phyloP scores from a whole-genome alignment of 148 eudicot genomes.

The Cornus kousa region DNA sequence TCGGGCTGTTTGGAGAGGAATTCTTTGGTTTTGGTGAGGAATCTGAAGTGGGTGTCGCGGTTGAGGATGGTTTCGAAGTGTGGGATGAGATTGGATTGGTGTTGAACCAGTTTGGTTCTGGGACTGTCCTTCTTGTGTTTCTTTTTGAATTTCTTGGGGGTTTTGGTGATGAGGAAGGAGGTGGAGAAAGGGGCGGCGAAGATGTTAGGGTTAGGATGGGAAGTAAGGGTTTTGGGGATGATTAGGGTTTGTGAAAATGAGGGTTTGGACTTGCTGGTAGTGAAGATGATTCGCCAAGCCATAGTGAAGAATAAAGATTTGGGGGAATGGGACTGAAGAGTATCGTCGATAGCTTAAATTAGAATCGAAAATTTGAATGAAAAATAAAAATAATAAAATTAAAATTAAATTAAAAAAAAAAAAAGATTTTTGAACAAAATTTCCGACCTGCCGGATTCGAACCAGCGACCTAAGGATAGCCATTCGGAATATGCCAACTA shows the following conservation, averaged over 20 bases:
- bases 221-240: neutral
- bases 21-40: slow-evolving; percentile 66
- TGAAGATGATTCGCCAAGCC: slow-evolving; percentile 20
- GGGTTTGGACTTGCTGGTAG: neutral
- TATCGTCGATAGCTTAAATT: too few relatives aligned
- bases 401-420: too few relatives aligned
- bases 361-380: neutral
- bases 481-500: too few relatives aligned
- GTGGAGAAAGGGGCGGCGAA: slow-evolving; percentile 53
- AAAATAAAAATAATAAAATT: too few relatives aligned
- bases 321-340: too few relatives aligned
- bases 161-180: slow-evolving; percentile 88
- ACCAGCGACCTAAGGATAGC: slow-evolving; percentile 76
- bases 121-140: slow-evolving; percentile 65
- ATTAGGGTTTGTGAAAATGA: neutral
- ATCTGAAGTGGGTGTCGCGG: slow-evolving; percentile 57
- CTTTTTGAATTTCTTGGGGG: slow-evolving; percentile 62
- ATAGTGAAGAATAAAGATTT: neutral
- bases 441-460: slow-evolving; percentile 70
- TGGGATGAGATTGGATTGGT: slow-evolving; percentile 40
- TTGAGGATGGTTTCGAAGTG: slow-evolving; percentile 60
- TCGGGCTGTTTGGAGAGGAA: slow-evolving; percentile 69
- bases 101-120: slow-evolving; percentile 58
- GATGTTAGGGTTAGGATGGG: neutral
- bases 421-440: too few relatives aligned